phyloP scores from a whole-genome alignment of 805 yeast genomes.

The Pichia heedii region DNA sequence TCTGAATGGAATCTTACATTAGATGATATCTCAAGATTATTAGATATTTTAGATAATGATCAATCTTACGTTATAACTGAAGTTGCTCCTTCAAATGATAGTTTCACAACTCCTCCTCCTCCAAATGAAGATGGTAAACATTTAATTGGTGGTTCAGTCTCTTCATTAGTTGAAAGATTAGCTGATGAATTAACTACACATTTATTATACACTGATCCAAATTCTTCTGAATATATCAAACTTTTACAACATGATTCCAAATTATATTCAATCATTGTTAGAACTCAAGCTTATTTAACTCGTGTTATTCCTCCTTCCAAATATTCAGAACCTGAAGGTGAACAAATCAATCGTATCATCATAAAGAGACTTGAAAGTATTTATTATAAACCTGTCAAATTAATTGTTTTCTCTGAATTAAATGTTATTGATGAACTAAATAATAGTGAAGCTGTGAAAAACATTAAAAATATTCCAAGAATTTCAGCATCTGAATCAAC shows the following conservation, averaged over 20 bases:
- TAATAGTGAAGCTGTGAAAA: constrained; percentile 26
- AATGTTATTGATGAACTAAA: constrained; percentile 56
- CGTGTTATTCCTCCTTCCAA: constrained; percentile 38
- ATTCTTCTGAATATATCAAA: constrained; percentile 85
- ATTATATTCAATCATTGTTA: constrained; percentile 66
- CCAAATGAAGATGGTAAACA: constrained; percentile 59
- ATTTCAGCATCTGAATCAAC: constrained; percentile 16
- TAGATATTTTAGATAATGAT: constrained; percentile 61
- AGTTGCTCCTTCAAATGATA: constrained; percentile 60
- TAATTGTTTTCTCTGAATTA: constrained; percentile 60
- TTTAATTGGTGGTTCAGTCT: constrained; percentile 73
- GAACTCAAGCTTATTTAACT: constrained; percentile 84
- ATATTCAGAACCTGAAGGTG: constrained; percentile 37
- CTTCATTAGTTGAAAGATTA: constrained; percentile 82
- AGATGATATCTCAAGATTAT: constrained; percentile 50
- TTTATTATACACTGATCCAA: constrained; percentile 85
- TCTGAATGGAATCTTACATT: constrained; percentile 73
- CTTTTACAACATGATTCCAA: constrained; percentile 80
- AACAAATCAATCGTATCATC: constrained; percentile 63
- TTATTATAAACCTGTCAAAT: constrained; percentile 79
- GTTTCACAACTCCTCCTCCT: constrained; percentile 62
- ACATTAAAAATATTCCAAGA: constrained; percentile 20
- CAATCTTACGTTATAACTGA: constrained; percentile 63
- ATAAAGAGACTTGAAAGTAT: constrained; percentile 84
- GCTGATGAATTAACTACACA: constrained; percentile 91